Evolutionary conservation across 805 yeast species (phyloP).

Genomic region (Citeromyces nyonsensis): DNA sequence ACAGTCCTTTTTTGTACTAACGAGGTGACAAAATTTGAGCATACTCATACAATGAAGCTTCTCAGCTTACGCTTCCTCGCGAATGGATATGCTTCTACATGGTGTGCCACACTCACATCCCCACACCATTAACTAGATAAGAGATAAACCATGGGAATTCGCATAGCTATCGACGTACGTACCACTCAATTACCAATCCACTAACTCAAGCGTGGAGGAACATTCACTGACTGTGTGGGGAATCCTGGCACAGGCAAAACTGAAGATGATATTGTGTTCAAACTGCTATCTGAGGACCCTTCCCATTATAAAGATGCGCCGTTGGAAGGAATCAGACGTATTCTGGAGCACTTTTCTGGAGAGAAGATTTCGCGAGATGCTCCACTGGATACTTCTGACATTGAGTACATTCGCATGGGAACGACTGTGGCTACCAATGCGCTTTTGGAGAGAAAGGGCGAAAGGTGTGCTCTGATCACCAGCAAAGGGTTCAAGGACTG

Average conservation of each 20-base stretch:
- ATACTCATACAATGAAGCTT: too few species aligned
- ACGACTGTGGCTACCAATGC: conserved; percentile 97
- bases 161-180: not conserved
- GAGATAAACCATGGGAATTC: not conserved
- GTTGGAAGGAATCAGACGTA: conserved; percentile 75
- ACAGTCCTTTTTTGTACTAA: too few species aligned
- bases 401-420: conserved; percentile 72
- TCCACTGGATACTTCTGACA: conserved; percentile 44
- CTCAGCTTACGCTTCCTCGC: too few species aligned
- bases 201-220: conserved; percentile 50
- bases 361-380: conserved; percentile 38
- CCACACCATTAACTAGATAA: too few species aligned
- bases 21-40: too few species aligned
- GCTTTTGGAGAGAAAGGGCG: conserved; percentile 83
- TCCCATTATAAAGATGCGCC: conserved; percentile 83
- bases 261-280: conserved; percentile 51
- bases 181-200: not conserved
- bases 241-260: conserved; percentile 30
- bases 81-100: too few species aligned
- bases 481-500: conserved; percentile 84
- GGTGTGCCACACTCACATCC: too few species aligned
- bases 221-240: conserved; percentile 69
- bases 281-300: conserved; percentile 80
- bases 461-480: conserved; percentile 69
- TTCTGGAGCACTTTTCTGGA: conserved; percentile 46